Conservation (phyloP, 2,329 filamentous ascomycete genomes). For the Colletotrichum plurivorum region DNA sequence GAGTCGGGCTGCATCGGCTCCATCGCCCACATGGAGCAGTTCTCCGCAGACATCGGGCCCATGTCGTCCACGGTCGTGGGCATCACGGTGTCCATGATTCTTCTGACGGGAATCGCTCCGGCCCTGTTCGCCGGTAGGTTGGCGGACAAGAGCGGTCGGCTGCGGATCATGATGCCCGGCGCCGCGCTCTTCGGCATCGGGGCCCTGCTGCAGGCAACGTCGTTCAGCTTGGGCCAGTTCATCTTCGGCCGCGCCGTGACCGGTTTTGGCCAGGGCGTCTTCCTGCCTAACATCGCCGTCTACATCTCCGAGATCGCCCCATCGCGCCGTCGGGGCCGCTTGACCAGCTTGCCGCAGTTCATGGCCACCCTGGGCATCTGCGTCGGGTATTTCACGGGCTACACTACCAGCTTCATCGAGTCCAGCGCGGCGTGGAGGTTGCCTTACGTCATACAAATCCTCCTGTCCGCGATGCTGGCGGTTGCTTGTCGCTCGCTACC, state of each 20-base stretch:
- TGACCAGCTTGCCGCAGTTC: conserved; percentile 68
- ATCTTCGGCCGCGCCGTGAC: conserved; percentile 67
- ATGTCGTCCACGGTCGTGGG: conserved; percentile 68
- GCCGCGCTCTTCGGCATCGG: conserved; percentile 68
- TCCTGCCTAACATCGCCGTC: conserved; percentile 66
- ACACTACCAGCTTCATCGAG: conserved; percentile 59
- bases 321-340: conserved; percentile 59
- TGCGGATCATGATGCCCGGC: conserved; percentile 60
- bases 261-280: conserved; percentile 71
- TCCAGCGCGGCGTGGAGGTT: conserved; percentile 62
- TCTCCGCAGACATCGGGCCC: conserved; percentile 55
- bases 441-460: conserved; percentile 65
- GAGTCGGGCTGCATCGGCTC: conserved; percentile 54
- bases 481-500: conserved; percentile 59
- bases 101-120: conserved; percentile 52
- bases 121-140: conserved; percentile 71
- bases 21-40: conserved; percentile 51
- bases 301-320: conserved; percentile 75
- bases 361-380: conserved; percentile 64
- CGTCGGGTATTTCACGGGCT: conserved; percentile 72
- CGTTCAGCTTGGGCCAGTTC: conserved; percentile 62
- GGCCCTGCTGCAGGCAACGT: conserved; percentile 62
- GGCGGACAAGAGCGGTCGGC: conserved; percentile 64
- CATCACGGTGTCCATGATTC: conserved; percentile 70
- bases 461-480: conserved; percentile 53